These are phyloP conservation scores for Cladorrhinum samala DNA, from an alignment of 495 filamentous ascomycete species.

Conservation along the genomic window DNA sequence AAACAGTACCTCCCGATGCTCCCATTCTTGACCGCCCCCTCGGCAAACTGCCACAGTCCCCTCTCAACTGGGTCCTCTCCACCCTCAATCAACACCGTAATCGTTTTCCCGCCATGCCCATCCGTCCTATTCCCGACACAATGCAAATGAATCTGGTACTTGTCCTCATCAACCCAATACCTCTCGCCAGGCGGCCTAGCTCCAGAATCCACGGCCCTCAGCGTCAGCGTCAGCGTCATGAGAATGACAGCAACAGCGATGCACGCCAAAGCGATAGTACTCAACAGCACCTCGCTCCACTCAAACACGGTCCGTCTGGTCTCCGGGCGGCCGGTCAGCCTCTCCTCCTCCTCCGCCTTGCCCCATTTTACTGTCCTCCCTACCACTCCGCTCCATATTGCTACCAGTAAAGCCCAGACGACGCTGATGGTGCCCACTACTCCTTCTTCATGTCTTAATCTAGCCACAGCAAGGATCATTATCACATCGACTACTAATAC, in stretches of 20 bases:
- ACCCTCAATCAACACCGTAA: constrained; percentile 78
- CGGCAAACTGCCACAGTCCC: constrained; percentile 64
- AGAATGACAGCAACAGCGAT: constrained; percentile 61
- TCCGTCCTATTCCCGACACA: constrained; percentile 65
- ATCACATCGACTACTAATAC: constrained; percentile 75
- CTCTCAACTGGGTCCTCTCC: constrained; percentile 73
- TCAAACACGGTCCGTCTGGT: constrained; percentile 73
- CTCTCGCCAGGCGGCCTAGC: constrained; percentile 63
- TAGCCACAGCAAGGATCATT: constrained; percentile 66
- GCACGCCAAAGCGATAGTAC: constrained; percentile 54
- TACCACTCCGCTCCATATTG: constrained; percentile 35
- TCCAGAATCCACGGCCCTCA: constrained; percentile 69
- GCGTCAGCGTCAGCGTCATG: constrained; percentile 68
- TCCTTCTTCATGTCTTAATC: constrained; percentile 73
- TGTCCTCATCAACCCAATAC: constrained; percentile 72
- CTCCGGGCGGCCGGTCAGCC: constrained; percentile 85
- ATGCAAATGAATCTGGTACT: constrained; percentile 78
- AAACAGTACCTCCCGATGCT: constrained; percentile 87
- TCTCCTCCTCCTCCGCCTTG: constrained; percentile 84
- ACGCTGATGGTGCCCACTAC: constrained; percentile 85
- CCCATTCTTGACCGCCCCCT: constrained; percentile 60
- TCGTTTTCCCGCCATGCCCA: constrained; percentile 40
- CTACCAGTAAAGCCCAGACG: constrained; percentile 55
- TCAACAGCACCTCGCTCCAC: constrained; percentile 79
- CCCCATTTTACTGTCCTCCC: constrained; percentile 77